Evolutionary conservation across 768 basidiomycete species (phyloP).

Genomic region (Coprinellus aureogranulatus): DNA sequence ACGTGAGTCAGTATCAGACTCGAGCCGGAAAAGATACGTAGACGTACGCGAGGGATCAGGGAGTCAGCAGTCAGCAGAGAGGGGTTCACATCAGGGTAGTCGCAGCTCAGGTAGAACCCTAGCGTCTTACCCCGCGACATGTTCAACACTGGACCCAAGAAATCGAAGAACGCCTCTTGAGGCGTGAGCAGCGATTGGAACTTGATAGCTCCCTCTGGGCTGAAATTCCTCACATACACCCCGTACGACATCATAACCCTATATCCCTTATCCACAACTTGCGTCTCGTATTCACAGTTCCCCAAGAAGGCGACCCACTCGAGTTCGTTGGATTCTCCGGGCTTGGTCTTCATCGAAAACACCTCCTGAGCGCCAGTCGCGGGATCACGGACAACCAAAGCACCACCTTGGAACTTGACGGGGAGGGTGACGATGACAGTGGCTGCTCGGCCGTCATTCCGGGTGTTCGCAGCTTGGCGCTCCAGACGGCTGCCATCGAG

Average conservation of each 20-base stretch:
- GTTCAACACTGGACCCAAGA: conserved; percentile 70
- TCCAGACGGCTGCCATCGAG: conserved; percentile 58
- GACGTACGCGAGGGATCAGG: conserved; percentile 65
- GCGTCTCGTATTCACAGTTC: conserved; percentile 77
- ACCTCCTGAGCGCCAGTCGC: conserved; percentile 55
- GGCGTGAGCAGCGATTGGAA: conserved; percentile 65
- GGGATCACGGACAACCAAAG: conserved; percentile 53
- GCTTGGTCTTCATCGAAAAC: conserved; percentile 46
- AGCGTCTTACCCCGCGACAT: conserved; percentile 67
- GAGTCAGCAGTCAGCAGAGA: conserved; percentile 67
- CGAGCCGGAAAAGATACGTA: background rate
- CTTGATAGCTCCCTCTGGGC: conserved; percentile 35
- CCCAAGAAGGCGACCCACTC: conserved; percentile 78
- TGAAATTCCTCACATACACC: conserved; percentile 67
- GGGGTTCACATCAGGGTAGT: conserved; percentile 65
- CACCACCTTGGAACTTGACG: conserved; percentile 70
- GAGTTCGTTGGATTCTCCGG: conserved; percentile 61
- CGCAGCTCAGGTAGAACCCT: conserved; percentile 67
- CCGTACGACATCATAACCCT: conserved; percentile 69
- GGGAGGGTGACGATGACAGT: conserved; percentile 75
- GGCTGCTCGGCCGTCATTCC: conserved; percentile 67
- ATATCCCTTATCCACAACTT: conserved; percentile 68
- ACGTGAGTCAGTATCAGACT: background rate
- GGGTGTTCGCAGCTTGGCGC: conserved; percentile 49
- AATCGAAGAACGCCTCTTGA: conserved; percentile 70